These are phyloP conservation scores for Candida suzukii DNA, from an alignment of 805 yeast species.

Conservation along the genomic window DNA sequence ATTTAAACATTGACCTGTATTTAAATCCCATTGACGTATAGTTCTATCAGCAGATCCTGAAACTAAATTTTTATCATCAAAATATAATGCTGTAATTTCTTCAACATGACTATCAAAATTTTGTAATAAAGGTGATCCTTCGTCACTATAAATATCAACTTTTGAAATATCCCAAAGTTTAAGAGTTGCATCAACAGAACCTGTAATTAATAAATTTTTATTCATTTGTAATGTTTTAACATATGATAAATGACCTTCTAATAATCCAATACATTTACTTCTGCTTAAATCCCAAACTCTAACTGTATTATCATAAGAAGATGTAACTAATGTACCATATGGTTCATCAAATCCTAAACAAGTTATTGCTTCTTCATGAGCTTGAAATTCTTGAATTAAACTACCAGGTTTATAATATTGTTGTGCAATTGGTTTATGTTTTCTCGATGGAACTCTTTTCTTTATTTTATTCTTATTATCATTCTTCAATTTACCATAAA, in stretches of 20 bases:
- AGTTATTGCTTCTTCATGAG: slow-evolving; percentile 47
- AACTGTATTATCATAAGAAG: slow-evolving; percentile 70
- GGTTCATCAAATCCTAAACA: slow-evolving; percentile 67
- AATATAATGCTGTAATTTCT: slow-evolving; percentile 55
- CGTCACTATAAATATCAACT: slow-evolving; percentile 15
- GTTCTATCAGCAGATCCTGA: slow-evolving; percentile 70
- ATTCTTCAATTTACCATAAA: slow-evolving; percentile 35
- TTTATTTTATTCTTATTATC: slow-evolving; percentile 17
- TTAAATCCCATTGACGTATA: slow-evolving; percentile 69
- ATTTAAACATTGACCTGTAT: slow-evolving; percentile 58
- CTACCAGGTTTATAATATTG: slow-evolving; percentile 58
- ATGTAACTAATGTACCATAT: slow-evolving; percentile 69
- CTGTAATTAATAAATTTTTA: slow-evolving; percentile 41
- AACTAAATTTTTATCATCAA: slow-evolving; percentile 45
- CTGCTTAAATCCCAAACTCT: slow-evolving; percentile 77
- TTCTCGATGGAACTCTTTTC: slow-evolving; percentile 26
- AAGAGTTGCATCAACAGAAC: slow-evolving; percentile 57
- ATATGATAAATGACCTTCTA: slow-evolving; percentile 56
- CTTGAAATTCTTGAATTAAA: slow-evolving; percentile 39
- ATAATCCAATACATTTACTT: slow-evolving; percentile 39
- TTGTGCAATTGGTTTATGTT: slow-evolving; percentile 56
- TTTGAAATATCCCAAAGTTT: slow-evolving; percentile 51
- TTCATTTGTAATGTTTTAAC: slow-evolving; percentile 57
- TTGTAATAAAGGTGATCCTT: slow-evolving; percentile 29
- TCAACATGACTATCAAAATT: slow-evolving; percentile 62